Base-by-base conservation (phyloP, 257 asterid genomes). In the Vinca minor region DNA sequence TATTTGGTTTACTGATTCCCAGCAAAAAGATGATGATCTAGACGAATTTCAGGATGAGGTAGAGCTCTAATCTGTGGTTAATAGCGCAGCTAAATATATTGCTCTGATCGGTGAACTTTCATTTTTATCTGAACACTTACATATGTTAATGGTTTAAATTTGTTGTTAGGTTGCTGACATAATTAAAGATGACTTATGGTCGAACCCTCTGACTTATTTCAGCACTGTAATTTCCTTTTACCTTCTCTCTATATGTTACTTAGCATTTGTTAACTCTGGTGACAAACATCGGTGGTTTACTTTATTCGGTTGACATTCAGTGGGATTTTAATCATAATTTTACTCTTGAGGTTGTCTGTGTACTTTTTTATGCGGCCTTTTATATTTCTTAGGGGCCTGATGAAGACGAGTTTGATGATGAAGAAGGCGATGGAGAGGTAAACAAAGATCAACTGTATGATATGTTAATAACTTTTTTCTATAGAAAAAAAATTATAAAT, bases 1-100 rank as follows among this genome's bases (percentile, higher is more conserved):
- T 72, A 65, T 79, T 66, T 88, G 96, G 98, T 91, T 91, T 73
- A 72, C 48, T 50, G 96, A 83, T 42, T 71, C 73, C 68, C 81
- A 78, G 73, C 81, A 78, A 50, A 82, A 77, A 64, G 95, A 83
- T 9, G 88, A 86, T 57, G 91, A 85, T 46, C 36, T 85, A 45
- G 93, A 74, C 67, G 96, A 87, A 66, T 74, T 91, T 79, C 95
- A 86, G 21, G 98, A 88, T 60, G 96, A 88, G 89, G 98, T 91
- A 76, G 74, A 26, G 39, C 66, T 58, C 5, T 55, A 38, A 46
- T 34, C 10, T n/a, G 46, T 38, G 8, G 21, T 9, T 58, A n/a
- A 2, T 25, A 20, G 35, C 1, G 23, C 23, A 5, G 15, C 18
- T 34, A 20, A 20, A 0, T 38, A 29, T 18, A 1, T 3, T 50